Conservation (phyloP, 1,284 basidiomycete genomes). For the Tetrapyrgos nigripes region DNA sequence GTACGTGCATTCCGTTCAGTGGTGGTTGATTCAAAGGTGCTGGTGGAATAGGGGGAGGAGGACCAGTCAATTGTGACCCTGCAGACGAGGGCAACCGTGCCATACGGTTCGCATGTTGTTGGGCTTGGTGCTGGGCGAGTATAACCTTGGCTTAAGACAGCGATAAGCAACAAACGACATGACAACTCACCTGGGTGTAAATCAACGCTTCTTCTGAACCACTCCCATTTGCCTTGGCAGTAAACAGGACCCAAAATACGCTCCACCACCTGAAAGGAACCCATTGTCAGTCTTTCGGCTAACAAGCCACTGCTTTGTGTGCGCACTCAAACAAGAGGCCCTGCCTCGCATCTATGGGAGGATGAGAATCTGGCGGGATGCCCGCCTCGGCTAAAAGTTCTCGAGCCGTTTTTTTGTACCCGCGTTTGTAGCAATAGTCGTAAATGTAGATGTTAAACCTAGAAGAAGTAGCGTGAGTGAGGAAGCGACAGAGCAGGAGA, state of each 20-base stretch:
- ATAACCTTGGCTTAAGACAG: slow-evolving; percentile 8
- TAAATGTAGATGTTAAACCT: slow-evolving; percentile 89
- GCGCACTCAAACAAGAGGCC: slow-evolving; percentile 83
- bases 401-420: slow-evolving; percentile 70
- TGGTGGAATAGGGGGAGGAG: slow-evolving; percentile 15
- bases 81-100: slow-evolving; percentile 6
- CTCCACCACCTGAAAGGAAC: slow-evolving; percentile 75
- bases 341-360: slow-evolving; percentile 82
- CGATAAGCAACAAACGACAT: slow-evolving; percentile 5
- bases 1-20: background rate
- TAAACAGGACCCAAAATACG: slow-evolving; percentile 85
- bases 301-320: slow-evolving; percentile 7
- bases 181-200: slow-evolving; percentile 66
- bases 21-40: slow-evolving; percentile 32
- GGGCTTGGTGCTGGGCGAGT: slow-evolving; percentile 32
- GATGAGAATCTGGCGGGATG: slow-evolving; percentile 60
- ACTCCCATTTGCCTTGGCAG: slow-evolving; percentile 69
- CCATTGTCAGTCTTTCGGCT: slow-evolving; percentile 9
- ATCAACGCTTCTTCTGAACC: slow-evolving; percentile 72
- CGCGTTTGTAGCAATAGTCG: slow-evolving; percentile 82
- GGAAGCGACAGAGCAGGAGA: slow-evolving; percentile 13
- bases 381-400: slow-evolving; percentile 71
- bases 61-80: slow-evolving; percentile 3
- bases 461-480: slow-evolving; percentile 20
- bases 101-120: slow-evolving; percentile 23